phyloP scores from a whole-genome alignment of 441 rosid genomes.

The Gossypium schwendimanii region DNA sequence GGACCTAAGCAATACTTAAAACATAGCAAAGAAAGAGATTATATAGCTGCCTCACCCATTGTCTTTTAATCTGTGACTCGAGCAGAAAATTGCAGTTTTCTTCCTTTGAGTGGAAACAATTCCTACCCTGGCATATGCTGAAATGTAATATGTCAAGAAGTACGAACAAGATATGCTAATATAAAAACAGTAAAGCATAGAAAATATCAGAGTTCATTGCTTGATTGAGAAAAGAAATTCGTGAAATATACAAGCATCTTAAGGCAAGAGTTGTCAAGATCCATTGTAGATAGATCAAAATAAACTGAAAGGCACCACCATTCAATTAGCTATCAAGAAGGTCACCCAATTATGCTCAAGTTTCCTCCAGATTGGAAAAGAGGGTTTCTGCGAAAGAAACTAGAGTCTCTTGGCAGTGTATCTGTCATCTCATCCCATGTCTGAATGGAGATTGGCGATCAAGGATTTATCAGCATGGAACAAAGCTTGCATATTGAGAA shows the following conservation, averaged over 20 bases:
- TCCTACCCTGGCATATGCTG: constrained; percentile 17
- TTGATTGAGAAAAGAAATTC: background rate
- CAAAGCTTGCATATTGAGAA: background rate
- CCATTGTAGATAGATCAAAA: background rate
- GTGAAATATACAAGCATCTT: background rate
- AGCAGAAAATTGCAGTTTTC: constrained; percentile 16
- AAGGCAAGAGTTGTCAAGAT: background rate
- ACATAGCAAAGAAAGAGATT: background rate
- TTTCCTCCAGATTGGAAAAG: background rate
- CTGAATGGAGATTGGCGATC: background rate
- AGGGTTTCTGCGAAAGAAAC: background rate
- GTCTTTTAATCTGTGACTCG: constrained; percentile 19
- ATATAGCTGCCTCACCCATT: constrained; percentile 23
- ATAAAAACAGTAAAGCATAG: background rate
- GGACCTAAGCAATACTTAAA: constrained; percentile 6
- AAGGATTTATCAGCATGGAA: background rate
- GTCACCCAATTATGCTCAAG: background rate
- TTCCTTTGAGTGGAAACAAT: constrained; percentile 21
- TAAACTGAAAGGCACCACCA: background rate
- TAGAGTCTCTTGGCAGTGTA: background rate
- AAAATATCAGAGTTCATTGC: background rate
- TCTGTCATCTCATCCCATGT: background rate
- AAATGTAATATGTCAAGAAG: constrained; percentile 26
- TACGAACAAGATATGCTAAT: background rate
- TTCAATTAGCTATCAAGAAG: background rate